Evolutionary conservation across 306 rosid genomes (phyloP).

Genomic region (Malus sieversii): DNA sequence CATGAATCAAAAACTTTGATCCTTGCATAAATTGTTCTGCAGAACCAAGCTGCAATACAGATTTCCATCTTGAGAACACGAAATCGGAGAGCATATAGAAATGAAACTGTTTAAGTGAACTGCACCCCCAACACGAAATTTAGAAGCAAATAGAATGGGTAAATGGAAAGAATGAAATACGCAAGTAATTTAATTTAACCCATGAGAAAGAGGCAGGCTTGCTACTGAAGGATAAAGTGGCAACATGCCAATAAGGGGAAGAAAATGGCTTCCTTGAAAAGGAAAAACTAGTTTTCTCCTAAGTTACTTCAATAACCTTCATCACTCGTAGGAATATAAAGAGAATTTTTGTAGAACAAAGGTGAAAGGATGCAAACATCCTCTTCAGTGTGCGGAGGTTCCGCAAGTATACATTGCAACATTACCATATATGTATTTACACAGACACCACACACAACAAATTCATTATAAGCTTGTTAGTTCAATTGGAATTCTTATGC

Average conservation of each 20-base stretch:
- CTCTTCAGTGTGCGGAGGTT: background rate
- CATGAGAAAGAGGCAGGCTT: background rate
- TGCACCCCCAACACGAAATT: background rate
- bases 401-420: background rate
- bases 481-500: background rate
- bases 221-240: background rate
- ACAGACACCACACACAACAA: background rate
- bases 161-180: background rate
- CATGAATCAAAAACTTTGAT: slow-evolving; percentile 76
- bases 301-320: background rate
- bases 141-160: background rate
- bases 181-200: too few relatives aligned
- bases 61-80: slow-evolving; percentile 16
- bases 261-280: background rate
- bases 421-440: background rate
- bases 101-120: background rate
- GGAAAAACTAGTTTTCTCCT: background rate
- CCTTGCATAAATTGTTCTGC: slow-evolving; percentile 78
- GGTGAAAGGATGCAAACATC: background rate
- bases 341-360: background rate
- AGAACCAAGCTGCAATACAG: slow-evolving; percentile 68
- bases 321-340: background rate
- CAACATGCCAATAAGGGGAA: background rate
- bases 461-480: background rate
- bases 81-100: slow-evolving; percentile 2